A percentile compares a stretch with the other conserved stretches of the same genome.
Evolutionary conservation across 257 asterid genomes (phyloP).

Genomic region (Misopates orontium): DNA sequence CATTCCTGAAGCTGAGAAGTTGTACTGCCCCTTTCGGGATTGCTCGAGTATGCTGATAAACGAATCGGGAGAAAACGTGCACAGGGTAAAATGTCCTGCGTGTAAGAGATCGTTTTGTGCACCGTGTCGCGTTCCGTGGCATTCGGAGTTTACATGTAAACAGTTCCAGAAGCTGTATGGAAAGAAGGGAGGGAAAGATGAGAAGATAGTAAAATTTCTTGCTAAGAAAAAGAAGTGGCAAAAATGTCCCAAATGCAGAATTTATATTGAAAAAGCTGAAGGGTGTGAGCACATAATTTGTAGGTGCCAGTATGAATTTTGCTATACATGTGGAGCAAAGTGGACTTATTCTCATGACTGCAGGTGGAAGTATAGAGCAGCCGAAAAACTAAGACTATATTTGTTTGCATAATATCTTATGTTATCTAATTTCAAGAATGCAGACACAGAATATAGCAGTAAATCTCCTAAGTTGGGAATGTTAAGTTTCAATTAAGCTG

Average conservation of each 20-base stretch:
- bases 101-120: constrained; percentile 68
- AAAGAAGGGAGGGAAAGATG: constrained; percentile 38
- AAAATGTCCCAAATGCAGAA: constrained; percentile 70
- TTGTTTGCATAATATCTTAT: no score
- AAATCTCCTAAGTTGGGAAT: no score
- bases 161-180: constrained; percentile 54
- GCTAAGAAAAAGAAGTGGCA: constrained; percentile 77
- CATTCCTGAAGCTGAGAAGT: constrained; percentile 56
- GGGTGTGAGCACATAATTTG: constrained; percentile 74
- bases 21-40: constrained; percentile 63
- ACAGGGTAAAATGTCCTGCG: constrained; percentile 34
- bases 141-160: constrained; percentile 60
- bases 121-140: constrained; percentile 71
- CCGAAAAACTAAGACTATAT: no score
- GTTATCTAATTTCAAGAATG: no score
- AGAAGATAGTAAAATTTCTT: constrained; percentile 44
- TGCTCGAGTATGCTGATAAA: constrained; percentile 64
- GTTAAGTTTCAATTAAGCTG: no score
- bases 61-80: constrained; percentile 33
- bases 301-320: constrained; percentile 56
- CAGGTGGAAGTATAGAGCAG: constrained; percentile 4
- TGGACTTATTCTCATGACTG: constrained; percentile 53
- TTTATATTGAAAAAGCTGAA: constrained; percentile 56
- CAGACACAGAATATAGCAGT: no score
- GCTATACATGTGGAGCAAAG: constrained; percentile 58